Percentiles rank a stretch among this genome's conserved stretches.
Conservation (phyloP, 352 stramenopile genomes). For the Pythium phragmitis region DNA sequence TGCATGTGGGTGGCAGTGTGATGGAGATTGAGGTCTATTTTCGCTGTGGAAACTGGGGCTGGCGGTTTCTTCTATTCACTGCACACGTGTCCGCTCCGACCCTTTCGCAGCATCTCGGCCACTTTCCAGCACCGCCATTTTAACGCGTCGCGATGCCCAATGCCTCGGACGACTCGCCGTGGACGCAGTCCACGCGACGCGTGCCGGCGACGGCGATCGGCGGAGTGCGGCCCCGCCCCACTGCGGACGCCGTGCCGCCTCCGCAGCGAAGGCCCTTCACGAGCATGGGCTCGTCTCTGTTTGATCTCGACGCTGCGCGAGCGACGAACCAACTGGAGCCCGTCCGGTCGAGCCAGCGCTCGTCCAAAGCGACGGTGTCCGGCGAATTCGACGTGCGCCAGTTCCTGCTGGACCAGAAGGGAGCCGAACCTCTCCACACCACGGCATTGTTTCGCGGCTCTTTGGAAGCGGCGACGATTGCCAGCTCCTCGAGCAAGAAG, state of each 20-base stretch:
- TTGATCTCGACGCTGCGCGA: conserved; percentile 30
- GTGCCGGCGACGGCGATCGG: conserved; percentile 19
- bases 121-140: too few species aligned
- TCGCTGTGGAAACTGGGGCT: neutral
- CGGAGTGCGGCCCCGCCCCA: conserved; percentile 5
- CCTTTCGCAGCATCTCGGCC: neutral
- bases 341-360: conserved; percentile 8
- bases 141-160: conserved; percentile 13
- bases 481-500: conserved; percentile 26
- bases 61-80: neutral
- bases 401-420: conserved; percentile 67
- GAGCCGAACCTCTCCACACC: conserved; percentile 46
- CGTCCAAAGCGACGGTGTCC: neutral
- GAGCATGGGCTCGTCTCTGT: conserved; percentile 33
- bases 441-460: conserved; percentile 57
- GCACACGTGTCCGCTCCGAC: too few species aligned
- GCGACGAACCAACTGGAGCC: conserved; percentile 10
- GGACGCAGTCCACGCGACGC: conserved; percentile 4
- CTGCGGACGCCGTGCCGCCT: neutral
- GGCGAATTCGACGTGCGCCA: conserved; percentile 61
- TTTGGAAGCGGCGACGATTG: neutral
- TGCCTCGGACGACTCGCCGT: conserved; percentile 5
- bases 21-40: neutral
- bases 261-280: conserved; percentile 35
- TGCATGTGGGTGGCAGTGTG: too few species aligned